Percentiles rank a stretch among this genome's conserved stretches.
These are phyloP conservation scores for Chalciporus pseudorubinellus DNA, from an alignment of 768 basidiomycete species.

Conservation along the genomic window DNA sequence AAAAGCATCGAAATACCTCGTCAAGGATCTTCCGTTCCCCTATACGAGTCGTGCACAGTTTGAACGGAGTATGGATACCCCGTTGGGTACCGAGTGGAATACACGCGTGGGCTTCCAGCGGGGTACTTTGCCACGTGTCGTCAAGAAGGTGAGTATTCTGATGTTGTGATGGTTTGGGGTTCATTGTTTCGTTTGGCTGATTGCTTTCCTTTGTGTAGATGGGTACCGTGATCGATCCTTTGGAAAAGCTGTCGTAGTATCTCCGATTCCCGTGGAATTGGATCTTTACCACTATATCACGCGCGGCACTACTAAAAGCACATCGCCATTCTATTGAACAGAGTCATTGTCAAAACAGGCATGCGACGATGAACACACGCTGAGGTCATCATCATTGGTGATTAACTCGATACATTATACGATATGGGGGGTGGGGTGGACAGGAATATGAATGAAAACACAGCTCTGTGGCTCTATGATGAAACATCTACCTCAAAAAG, in stretches of 20 bases:
- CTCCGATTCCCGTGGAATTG: neutral
- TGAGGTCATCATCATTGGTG: neutral
- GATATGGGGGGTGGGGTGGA: neutral
- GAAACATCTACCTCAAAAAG: neutral
- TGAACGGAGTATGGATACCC: conserved; percentile 77
- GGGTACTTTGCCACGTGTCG: conserved; percentile 79
- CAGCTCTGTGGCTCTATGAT: conserved; percentile 4
- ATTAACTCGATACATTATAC: conserved; percentile 2
- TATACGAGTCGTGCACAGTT: conserved; percentile 94
- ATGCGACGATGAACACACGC: neutral
- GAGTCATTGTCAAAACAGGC: neutral
- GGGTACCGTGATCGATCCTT: conserved; percentile 67
- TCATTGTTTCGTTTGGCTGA: neutral
- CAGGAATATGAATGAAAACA: conserved; percentile 1
- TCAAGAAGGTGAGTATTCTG: conserved; percentile 66
- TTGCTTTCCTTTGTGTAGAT: conserved; percentile 46
- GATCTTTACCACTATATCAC: conserved; percentile 4
- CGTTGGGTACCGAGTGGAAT: conserved; percentile 92
- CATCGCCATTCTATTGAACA: neutral
- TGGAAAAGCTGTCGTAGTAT: conserved; percentile 49
- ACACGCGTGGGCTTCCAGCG: conserved; percentile 81
- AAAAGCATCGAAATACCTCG: conserved; percentile 85
- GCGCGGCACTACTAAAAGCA: neutral
- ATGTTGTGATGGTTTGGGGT: neutral
- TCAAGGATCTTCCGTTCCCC: conserved; percentile 91